phyloP scores from a whole-genome alignment of 495 filamentous ascomycete genomes.

The Penicillium ochrochloron region DNA sequence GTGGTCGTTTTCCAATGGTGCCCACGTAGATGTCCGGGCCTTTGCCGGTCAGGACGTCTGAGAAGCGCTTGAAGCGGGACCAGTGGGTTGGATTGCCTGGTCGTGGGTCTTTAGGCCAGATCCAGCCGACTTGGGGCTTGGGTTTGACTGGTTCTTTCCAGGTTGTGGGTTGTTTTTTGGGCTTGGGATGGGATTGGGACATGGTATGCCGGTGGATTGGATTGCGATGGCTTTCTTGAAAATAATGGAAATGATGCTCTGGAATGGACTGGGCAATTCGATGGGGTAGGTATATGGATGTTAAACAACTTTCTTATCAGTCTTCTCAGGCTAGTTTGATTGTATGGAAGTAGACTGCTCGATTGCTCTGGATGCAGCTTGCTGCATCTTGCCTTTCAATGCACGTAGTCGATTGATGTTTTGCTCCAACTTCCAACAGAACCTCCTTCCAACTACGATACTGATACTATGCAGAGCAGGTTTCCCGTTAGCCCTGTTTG shows the following conservation, averaged over 20 bases:
- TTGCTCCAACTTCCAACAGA: background rate
- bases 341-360: background rate
- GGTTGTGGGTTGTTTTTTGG: slow-evolving; percentile 5
- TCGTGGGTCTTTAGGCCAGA: slow-evolving; percentile 48
- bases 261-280: background rate
- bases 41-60: slow-evolving; percentile 43
- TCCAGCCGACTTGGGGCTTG: slow-evolving; percentile 30
- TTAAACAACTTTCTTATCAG: background rate
- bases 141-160: slow-evolving; percentile 15
- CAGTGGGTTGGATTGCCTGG: slow-evolving; percentile 41
- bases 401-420: background rate
- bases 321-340: background rate
- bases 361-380: background rate
- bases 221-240: background rate
- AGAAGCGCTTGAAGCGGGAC: slow-evolving; percentile 41
- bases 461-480: background rate
- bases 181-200: background rate
- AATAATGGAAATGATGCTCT: background rate
- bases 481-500: background rate
- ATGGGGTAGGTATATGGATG: slow-evolving; percentile 1
- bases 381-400: background rate
- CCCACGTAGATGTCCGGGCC: slow-evolving; percentile 53
- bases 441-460: background rate
- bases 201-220: background rate
- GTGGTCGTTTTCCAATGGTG: slow-evolving; percentile 14